Percentiles rank a stretch among this genome's conserved stretches.
Evolutionary conservation across 495 filamentous ascomycete species (phyloP).

Genomic region (Xylaria bambusicola): DNA sequence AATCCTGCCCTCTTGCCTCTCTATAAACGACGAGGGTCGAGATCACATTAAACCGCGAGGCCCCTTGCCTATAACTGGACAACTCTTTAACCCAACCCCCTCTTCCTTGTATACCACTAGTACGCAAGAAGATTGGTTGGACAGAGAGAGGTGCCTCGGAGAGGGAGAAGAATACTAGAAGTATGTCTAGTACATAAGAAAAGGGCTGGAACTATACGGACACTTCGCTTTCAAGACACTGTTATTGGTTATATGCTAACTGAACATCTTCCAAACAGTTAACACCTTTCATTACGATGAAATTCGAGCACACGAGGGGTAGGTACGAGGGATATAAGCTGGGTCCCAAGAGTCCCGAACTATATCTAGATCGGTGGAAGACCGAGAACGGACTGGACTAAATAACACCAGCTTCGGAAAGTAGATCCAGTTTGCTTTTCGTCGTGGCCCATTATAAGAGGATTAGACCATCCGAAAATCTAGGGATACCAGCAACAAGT

Average conservation of each 20-base stretch:
- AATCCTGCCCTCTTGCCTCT: background rate
- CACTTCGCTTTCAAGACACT: background rate
- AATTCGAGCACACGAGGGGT: slow-evolving; percentile 53
- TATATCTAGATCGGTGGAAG: slow-evolving; percentile 71
- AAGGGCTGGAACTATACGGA: no score
- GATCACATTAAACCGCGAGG: no score
- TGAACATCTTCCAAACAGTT: slow-evolving; percentile 55
- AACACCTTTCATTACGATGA: slow-evolving; percentile 80
- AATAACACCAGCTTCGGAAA: slow-evolving; percentile 18
- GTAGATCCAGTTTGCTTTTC: no score
- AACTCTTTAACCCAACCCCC: no score
- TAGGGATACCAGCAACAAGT: background rate
- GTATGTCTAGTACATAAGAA: no score
- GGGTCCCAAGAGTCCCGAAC: slow-evolving; percentile 57
- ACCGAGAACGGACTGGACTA: slow-evolving; percentile 64
- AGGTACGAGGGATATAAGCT: slow-evolving; percentile 47
- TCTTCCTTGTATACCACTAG: no score
- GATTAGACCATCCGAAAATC: no score
- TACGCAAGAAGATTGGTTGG: background rate
- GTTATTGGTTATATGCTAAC: slow-evolving; percentile 13
- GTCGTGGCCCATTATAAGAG: no score
- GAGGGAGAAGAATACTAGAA: no score
- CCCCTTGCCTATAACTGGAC: no score
- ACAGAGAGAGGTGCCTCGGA: no score
- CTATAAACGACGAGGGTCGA: background rate